A percentile compares a stretch with the other conserved stretches of the same genome.
Evolutionary conservation across 768 basidiomycete species (phyloP).

Genomic region (Serendipita indica): DNA sequence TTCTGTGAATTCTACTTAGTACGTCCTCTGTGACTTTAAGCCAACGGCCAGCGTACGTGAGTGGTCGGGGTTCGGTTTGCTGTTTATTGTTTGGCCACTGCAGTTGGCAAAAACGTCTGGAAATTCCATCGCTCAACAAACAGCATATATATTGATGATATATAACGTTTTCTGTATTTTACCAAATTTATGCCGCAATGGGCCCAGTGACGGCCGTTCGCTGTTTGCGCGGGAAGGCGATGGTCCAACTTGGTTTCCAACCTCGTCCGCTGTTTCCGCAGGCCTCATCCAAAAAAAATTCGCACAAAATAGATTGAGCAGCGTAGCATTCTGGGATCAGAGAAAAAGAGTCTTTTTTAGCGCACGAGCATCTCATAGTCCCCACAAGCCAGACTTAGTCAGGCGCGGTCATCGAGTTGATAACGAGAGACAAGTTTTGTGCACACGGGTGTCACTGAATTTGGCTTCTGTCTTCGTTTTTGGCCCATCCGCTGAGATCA

Average conservation of each 20-base stretch:
- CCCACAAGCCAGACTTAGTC: not conserved
- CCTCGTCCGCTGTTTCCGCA: not conserved
- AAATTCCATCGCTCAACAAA: too few relatives aligned
- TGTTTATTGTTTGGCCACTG: constrained; percentile 2
- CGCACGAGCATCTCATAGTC: not conserved
- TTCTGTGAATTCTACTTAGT: constrained; percentile 21
- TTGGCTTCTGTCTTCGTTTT: not conserved
- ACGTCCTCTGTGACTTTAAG: too few relatives aligned
- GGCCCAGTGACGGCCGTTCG: too few relatives aligned
- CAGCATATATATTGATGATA: too few relatives aligned
- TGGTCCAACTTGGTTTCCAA: not conserved
- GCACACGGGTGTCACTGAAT: not conserved
- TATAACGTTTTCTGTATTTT: too few relatives aligned
- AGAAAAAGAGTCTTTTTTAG: not conserved
- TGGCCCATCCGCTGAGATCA: constrained; percentile 5
- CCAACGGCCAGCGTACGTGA: too few relatives aligned
- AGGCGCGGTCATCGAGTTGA: not conserved
- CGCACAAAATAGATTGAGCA: constrained; percentile 2
- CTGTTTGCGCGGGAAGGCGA: not conserved
- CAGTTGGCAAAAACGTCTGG: too few relatives aligned
- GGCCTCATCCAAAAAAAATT: not conserved
- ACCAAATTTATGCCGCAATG: too few relatives aligned
- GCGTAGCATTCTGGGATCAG: not conserved
- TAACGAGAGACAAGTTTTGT: constrained; percentile 7
- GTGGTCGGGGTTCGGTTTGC: not conserved